A percentile compares a stretch with the other conserved stretches of the same genome.
phyloP scores from a whole-genome alignment of 1,139 yeast genomes.

The Pichiaceae sp. region DNA sequence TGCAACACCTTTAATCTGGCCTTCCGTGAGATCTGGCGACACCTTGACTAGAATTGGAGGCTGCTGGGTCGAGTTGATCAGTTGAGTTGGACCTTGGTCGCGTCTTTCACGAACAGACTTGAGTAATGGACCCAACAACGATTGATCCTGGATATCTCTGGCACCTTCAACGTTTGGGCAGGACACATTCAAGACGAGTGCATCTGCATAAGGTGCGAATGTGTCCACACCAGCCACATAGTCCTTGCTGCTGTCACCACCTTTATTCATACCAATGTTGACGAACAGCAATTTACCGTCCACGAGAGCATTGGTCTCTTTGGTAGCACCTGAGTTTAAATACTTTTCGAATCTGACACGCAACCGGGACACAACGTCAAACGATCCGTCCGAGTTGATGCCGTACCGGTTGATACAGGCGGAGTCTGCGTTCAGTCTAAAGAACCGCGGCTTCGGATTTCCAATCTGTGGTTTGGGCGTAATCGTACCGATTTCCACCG shows the following conservation, averaged over 20 bases:
- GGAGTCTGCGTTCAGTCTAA: constrained; percentile 73
- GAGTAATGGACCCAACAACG: constrained; percentile 59
- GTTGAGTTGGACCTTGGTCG: constrained; percentile 32
- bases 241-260: constrained; percentile 83
- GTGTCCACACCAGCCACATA: constrained; percentile 76
- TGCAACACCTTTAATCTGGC: constrained; percentile 79
- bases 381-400: constrained; percentile 87
- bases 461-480: constrained; percentile 95
- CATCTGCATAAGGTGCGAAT: constrained; percentile 82
- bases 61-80: constrained; percentile 30
- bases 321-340: constrained; percentile 22
- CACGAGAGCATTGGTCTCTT: constrained; percentile 48
- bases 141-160: constrained; percentile 75
- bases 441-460: constrained; percentile 83
- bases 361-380: constrained; percentile 57
- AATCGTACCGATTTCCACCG: constrained; percentile 88
- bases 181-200: constrained; percentile 83
- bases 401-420: constrained; percentile 95
- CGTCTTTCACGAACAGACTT: constrained; percentile 57
- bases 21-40: constrained; percentile 85
- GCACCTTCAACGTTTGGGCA: constrained; percentile 96
- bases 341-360: constrained; percentile 48
- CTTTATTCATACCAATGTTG: constrained; percentile 86
- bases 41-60: constrained; percentile 85
- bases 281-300: constrained; percentile 65